Evolutionary conservation across 306 rosid genomes (phyloP).

Genomic region (Styphnolobium japonicum): DNA sequence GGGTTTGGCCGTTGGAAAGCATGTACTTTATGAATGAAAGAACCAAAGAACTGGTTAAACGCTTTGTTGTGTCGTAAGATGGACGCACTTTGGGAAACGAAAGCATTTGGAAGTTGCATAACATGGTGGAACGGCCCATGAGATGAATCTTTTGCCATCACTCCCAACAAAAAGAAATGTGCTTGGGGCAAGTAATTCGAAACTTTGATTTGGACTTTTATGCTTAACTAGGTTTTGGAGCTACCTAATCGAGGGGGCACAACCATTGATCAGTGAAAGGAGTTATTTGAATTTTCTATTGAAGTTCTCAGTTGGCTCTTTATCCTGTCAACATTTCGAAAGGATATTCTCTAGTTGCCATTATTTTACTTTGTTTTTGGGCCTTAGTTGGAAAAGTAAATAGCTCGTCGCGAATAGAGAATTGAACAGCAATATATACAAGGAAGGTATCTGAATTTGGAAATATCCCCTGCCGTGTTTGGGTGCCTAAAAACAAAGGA

Average conservation of each 20-base stretch:
- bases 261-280: background rate
- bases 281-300: background rate
- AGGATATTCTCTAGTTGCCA: background rate
- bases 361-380: background rate
- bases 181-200: background rate
- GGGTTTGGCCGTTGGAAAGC: constrained; percentile 43
- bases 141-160: constrained; percentile 20
- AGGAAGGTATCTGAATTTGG: constrained; percentile 1
- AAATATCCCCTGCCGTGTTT: background rate
- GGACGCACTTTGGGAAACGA: constrained; percentile 25
- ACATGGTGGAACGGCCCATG: background rate
- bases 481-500: background rate
- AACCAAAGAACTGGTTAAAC: background rate
- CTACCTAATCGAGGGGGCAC: constrained; percentile 19
- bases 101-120: constrained; percentile 15
- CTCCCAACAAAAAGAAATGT: constrained; percentile 10
- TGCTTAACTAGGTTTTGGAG: constrained; percentile 14
- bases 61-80: constrained; percentile 27
- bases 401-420: background rate
- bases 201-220: constrained; percentile 27
- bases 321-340: constrained; percentile 13
- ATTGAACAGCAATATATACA: background rate
- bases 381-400: background rate
- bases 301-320: background rate
- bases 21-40: constrained; percentile 27